Evolutionary conservation across 768 basidiomycete species (phyloP), one percentile per base, ranked within the genome.

Genomic region (Tylopilus cervinicoccineus): DNA sequence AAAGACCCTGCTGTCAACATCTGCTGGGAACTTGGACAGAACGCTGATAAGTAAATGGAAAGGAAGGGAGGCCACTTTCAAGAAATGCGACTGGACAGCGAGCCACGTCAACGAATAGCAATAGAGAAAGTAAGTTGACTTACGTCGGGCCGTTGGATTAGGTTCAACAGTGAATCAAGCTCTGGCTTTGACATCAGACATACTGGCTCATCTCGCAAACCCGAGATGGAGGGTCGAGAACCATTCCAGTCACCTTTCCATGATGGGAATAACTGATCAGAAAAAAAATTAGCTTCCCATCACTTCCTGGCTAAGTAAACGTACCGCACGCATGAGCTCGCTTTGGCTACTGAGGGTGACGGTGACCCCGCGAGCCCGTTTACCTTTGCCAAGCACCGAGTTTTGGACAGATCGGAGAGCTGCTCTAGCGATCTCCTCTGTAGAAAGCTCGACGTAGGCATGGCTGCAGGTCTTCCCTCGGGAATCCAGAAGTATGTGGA

Each of bases 391-490:
- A 12, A 93, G 76, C 14, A 92, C 86, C 19, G 65, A 67, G 28
- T 72, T 70, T 42, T 65, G 63, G 19, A 63, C 70, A 8, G 80
- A 77, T 12, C 88, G 76, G 11, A 91, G 72, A 27, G 86, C 83
- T 22, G 79, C 75, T 38, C 83, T 80, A 12, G 86, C 86, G 23
- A 77, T 75, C 2, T 76, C 75, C 26, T 82, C 78, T 51, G 77
- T 74, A 20, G 70, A 69, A 52, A 89, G 79, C 63, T 92, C 89
- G 13, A 86, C 84, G 54, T 83, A 92, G 1, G 90, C 89, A 65
- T 93, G 89, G 53, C 85, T 88, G 45, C 84, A 73, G 0, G 90
- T 93, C 68, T 92, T 92, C 33, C 89, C 89, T 56, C 86, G 83
- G 31, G 76, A 72, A 56, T 93, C 89, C 48, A 93, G 77, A 17